phyloP scores from a whole-genome alignment of 2,329 filamentous ascomycete species.

The Graphiopsis chlorocephala region DNA sequence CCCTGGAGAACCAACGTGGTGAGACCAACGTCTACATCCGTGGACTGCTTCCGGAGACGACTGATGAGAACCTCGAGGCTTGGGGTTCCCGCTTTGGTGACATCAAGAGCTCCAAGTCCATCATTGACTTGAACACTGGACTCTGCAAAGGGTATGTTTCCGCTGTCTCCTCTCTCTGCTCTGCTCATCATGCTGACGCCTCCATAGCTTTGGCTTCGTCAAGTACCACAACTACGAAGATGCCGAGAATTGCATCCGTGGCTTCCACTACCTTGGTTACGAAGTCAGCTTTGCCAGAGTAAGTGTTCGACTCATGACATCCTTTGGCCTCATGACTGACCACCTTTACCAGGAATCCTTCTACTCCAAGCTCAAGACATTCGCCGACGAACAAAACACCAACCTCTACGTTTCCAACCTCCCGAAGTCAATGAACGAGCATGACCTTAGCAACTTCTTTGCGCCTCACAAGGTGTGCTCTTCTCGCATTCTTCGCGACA shows the following conservation, averaged over 20 bases:
- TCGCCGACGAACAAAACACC: constrained; percentile 83
- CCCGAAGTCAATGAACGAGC: constrained; percentile 86
- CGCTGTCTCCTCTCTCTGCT: neutral
- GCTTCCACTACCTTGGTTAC: constrained; percentile 90
- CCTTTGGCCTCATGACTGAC: constrained; percentile 27
- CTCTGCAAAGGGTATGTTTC: constrained; percentile 88
- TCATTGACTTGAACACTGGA: constrained; percentile 89
- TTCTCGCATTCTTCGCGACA: constrained; percentile 90
- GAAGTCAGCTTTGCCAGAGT: constrained; percentile 96
- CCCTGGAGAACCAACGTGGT: constrained; percentile 87
- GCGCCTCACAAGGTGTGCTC: constrained; percentile 80
- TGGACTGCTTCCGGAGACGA: constrained; percentile 90
- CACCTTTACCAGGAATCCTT: constrained; percentile 72
- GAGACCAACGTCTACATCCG: constrained; percentile 99
- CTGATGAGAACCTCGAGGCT: constrained; percentile 78
- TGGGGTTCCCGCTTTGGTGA: constrained; percentile 87
- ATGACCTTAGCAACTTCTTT: constrained; percentile 76
- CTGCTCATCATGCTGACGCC: constrained; percentile 31
- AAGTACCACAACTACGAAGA: constrained; percentile 86
- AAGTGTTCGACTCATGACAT: constrained; percentile 34
- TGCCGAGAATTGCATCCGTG: constrained; percentile 93
- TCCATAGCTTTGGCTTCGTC: constrained; percentile 85
- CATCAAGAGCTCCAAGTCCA: constrained; percentile 96
- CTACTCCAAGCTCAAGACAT: constrained; percentile 95
- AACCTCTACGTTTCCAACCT: constrained; percentile 98